Conservation (phyloP, 192 early-diverging fungal species). For the Funneliformis mosseae region DNA sequence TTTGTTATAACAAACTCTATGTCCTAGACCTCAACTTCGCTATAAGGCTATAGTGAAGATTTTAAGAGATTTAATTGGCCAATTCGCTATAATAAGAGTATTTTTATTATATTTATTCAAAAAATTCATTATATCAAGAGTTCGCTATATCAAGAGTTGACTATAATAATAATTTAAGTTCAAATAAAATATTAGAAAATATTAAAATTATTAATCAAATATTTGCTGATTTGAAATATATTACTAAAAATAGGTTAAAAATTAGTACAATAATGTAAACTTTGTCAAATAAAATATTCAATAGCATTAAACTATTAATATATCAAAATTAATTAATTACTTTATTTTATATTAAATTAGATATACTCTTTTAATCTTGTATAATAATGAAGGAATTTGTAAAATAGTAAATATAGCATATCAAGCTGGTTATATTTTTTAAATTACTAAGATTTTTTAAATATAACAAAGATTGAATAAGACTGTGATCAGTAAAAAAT, state of each 20-base stretch:
- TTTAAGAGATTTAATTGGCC: too few species aligned
- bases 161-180: conserved; percentile 1
- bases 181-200: conserved; percentile 11
- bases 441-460: background rate
- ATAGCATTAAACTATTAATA: background rate
- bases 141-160: too few species aligned
- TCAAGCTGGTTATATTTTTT: background rate
- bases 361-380: background rate
- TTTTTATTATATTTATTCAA: too few species aligned
- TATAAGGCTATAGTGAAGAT: too few species aligned
- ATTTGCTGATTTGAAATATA: conserved; percentile 17
- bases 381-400: conserved; percentile 6
- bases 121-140: too few species aligned
- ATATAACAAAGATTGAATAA: background rate
- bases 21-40: too few species aligned
- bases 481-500: background rate
- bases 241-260: conserved; percentile 15
- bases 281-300: conserved; percentile 3
- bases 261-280: background rate
- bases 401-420: background rate
- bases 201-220: conserved; percentile 8
- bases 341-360: background rate
- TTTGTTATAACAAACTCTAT: too few species aligned
- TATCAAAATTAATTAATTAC: conserved; percentile 8
- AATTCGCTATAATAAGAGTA: too few species aligned